Evolutionary conservation across 2,329 filamentous ascomycete genomes (phyloP).

Genomic region (Colletotrichum sp.): DNA sequence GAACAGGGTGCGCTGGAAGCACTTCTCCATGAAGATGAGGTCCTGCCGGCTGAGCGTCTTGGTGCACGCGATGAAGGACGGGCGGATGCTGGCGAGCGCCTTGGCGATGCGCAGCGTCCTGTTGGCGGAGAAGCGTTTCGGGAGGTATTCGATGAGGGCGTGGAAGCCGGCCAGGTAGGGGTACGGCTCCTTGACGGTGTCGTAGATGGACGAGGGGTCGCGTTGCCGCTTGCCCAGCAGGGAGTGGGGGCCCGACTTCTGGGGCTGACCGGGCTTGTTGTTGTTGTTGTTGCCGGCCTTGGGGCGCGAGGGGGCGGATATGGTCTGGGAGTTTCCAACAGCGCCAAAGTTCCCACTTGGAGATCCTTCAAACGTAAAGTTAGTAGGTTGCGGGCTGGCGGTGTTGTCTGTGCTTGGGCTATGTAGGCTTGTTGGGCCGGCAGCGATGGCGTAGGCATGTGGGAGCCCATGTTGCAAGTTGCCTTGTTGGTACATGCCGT

Average conservation of each 20-base stretch:
- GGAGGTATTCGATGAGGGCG: conserved; percentile 80
- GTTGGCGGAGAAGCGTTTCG: conserved; percentile 77
- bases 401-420: conserved; percentile 70
- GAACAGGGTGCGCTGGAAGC: conserved; percentile 89
- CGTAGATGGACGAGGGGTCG: conserved; percentile 87
- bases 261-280: conserved; percentile 43
- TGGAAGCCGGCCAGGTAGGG: conserved; percentile 92
- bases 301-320: conserved; percentile 38
- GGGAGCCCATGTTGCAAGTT: conserved; percentile 68
- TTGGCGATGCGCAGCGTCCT: conserved; percentile 86
- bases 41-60: conserved; percentile 89
- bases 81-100: conserved; percentile 86
- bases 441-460: conserved; percentile 69
- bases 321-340: conserved; percentile 20
- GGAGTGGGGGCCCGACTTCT: conserved; percentile 50
- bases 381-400: conserved; percentile 62
- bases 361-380: conserved; percentile 60
- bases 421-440: conserved; percentile 65
- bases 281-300: conserved; percentile 34
- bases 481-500: conserved; percentile 57
- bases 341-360: conserved; percentile 35
- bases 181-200: conserved; percentile 88
- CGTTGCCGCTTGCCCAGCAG: conserved; percentile 64
- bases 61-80: conserved; percentile 91
- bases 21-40: conserved; percentile 97